Conservation (phyloP, 805 yeast species). For the Myxozyma mucilagina region DNA sequence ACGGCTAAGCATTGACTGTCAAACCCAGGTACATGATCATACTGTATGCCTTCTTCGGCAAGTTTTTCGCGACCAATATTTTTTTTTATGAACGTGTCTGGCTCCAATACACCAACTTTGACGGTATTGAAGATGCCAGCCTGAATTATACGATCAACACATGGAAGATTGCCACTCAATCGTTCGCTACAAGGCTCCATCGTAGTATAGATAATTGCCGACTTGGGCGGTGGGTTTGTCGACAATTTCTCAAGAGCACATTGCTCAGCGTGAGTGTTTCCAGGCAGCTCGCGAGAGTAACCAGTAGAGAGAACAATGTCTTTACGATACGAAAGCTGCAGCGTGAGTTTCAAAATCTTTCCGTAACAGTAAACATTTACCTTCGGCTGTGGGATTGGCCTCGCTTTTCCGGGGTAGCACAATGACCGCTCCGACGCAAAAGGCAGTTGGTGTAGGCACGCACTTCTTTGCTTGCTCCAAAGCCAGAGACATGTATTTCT, state of each 20-base stretch:
- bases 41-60: conserved; percentile 59
- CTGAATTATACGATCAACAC: conserved; percentile 73
- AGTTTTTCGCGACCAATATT: conserved; percentile 65
- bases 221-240: conserved; percentile 50
- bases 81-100: conserved; percentile 79
- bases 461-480: conserved; percentile 76
- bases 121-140: conserved; percentile 62
- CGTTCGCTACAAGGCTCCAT: conserved; percentile 97
- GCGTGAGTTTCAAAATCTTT: neutral
- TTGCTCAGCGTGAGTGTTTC: conserved; percentile 97
- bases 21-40: conserved; percentile 79
- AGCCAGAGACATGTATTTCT: conserved; percentile 68
- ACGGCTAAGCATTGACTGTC: conserved; percentile 66
- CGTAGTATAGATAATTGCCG: conserved; percentile 84
- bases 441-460: conserved; percentile 79
- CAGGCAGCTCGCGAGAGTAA: conserved; percentile 84
- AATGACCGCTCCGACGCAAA: conserved; percentile 85
- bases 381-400: conserved; percentile 11
- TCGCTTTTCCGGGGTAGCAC: conserved; percentile 40
- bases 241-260: conserved; percentile 78
- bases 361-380: neutral
- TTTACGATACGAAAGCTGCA: conserved; percentile 45
- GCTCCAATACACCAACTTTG: conserved; percentile 90
- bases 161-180: conserved; percentile 86
- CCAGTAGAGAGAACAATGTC: conserved; percentile 72